phyloP scores from a whole-genome alignment of 805 yeast species.

The Candida sithepensis region DNA sequence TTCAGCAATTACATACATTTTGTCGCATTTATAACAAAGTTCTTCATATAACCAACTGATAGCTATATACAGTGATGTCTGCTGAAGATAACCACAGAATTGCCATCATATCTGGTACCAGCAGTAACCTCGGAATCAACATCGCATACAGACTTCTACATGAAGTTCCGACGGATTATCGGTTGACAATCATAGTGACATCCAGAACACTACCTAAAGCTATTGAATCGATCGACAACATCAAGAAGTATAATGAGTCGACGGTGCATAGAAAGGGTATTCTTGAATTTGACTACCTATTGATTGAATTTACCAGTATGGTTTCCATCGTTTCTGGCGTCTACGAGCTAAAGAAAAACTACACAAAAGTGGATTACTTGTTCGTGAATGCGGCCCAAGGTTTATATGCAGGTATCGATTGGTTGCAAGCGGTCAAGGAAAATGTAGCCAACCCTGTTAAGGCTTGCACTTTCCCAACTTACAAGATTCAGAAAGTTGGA shows the following conservation, averaged over 20 bases:
- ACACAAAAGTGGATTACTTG: conserved; percentile 67
- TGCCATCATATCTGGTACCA: conserved; percentile 36
- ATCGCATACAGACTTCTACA: conserved; percentile 78
- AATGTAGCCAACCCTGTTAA: conserved; percentile 62
- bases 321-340: conserved; percentile 74
- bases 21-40: background rate
- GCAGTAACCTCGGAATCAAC: conserved; percentile 76
- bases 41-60: background rate
- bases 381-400: conserved; percentile 91
- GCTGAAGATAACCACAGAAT: conserved; percentile 16
- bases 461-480: conserved; percentile 86
- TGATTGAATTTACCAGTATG: conserved; percentile 91
- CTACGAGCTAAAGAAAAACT: conserved; percentile 63
- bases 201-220: conserved; percentile 86
- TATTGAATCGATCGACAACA: conserved; percentile 61
- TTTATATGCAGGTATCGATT: conserved; percentile 80
- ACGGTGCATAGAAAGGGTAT: conserved; percentile 43
- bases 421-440: conserved; percentile 73
- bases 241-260: conserved; percentile 42
- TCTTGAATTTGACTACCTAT: conserved; percentile 80
- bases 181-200: conserved; percentile 80
- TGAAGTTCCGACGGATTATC: conserved; percentile 45
- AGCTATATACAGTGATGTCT: background rate
- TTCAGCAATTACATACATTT: no score
- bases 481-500: conserved; percentile 79